Base-by-base conservation (phyloP, 2,329 filamentous ascomycete species). In the Claviceps sp. region DNA sequence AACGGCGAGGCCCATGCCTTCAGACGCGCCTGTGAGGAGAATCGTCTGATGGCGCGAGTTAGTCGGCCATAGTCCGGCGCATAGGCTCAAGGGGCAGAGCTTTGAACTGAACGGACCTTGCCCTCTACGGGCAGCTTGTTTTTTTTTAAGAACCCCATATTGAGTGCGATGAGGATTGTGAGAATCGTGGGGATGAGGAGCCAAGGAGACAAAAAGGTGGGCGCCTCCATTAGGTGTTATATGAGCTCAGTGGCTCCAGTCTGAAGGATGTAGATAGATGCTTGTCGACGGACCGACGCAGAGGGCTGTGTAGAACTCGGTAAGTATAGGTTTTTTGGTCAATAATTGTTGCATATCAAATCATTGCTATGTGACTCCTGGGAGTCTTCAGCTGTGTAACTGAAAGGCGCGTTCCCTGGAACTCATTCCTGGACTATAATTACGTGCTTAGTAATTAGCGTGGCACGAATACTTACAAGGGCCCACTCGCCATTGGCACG, bases 11-110 rank as follows among this genome's bases (percentile, higher is more conserved):
- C 93, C 93, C 85, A 96, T 88, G 53, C 93, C 93, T 64, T 96
- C 87, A 0, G 93, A 96, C 37, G 84, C 89, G 47, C 93, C 93
- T 0, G 93, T 98, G 50, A 98, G 74, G 52, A 97, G 74, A 50
- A 94, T 76, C 2, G 90, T 95, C 89, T 95, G 48, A 13, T 11
- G 24, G 17, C 40, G 50, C 10, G 13, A 37, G 52, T 54, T 22
- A 50, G 40, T 41, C 10, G 13, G 11, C 10, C 6, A 5, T 14
- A 17, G 14, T 26, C 56, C 52, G 17, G 19, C 7, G 10, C 50
- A 13, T n/a, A 53, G 51, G n/a, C 44, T 50, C 48, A 51, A 48
- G 40, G 50, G 11, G 1, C 8, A 5, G 16, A n/a, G 3, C 7
- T 3, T n/a, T 40, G 49, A 14, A 16, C 3, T 16, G 13, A 6